Evolutionary conservation across 352 stramenopile genomes (phyloP).

Genomic region (Phytophthora cactorum): DNA sequence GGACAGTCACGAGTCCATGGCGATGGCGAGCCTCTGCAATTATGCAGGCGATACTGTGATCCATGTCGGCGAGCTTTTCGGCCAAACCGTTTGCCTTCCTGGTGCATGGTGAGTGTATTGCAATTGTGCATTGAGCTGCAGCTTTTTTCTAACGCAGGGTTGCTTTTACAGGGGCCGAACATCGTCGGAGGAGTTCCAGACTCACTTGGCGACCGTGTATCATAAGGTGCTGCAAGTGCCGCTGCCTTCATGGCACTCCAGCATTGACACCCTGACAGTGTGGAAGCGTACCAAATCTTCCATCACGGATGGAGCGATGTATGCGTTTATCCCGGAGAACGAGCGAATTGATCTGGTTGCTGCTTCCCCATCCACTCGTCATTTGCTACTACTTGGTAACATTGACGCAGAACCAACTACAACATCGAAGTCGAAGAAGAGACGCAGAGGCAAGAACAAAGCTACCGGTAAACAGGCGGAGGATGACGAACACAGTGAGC

Average conservation of each 20-base stretch:
- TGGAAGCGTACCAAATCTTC: slow-evolving; percentile 95
- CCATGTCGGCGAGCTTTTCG: slow-evolving; percentile 94
- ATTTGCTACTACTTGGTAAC: slow-evolving; percentile 53
- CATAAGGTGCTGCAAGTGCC: slow-evolving; percentile 93
- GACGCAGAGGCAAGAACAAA: slow-evolving; percentile 23
- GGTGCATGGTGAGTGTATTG: slow-evolving; percentile 74
- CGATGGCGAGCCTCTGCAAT: slow-evolving; percentile 88
- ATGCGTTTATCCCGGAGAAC: slow-evolving; percentile 78
- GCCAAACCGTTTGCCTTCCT: slow-evolving; percentile 88
- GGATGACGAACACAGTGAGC: slow-evolving; percentile 8
- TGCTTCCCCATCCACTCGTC: slow-evolving; percentile 65
- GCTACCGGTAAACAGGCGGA: background rate
- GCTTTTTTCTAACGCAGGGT: slow-evolving; percentile 3
- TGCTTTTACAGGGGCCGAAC: slow-evolving; percentile 78
- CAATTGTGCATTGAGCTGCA: background rate
- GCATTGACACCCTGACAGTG: slow-evolving; percentile 92
- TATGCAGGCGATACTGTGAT: slow-evolving; percentile 93
- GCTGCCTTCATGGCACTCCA: slow-evolving; percentile 93
- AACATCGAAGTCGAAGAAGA: slow-evolving; percentile 27
- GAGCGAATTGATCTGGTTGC: slow-evolving; percentile 77
- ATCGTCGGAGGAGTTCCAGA: slow-evolving; percentile 93
- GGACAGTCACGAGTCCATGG: slow-evolving; percentile 89
- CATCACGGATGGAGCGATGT: slow-evolving; percentile 82
- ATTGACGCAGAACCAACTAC: slow-evolving; percentile 2
- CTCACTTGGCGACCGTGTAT: slow-evolving; percentile 90